These are phyloP conservation scores for Mycena vulgaris DNA, from an alignment of 768 basidiomycete species.

Conservation along the genomic window DNA sequence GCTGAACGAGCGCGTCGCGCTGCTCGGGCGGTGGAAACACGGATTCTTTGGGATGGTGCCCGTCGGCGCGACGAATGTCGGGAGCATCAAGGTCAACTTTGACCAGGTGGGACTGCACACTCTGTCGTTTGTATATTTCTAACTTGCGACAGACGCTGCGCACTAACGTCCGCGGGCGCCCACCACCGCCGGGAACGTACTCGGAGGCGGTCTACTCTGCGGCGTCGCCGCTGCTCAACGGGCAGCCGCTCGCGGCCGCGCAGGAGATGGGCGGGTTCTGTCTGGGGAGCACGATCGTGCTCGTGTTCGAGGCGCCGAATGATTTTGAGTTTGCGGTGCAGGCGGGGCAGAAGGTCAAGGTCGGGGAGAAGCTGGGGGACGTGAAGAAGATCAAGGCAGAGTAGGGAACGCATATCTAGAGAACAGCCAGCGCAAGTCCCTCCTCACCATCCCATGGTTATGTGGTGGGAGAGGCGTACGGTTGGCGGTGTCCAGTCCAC, in stretches of 20 bases:
- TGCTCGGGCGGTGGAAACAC: slow-evolving; percentile 94
- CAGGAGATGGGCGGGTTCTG: slow-evolving; percentile 99
- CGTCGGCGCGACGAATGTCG: slow-evolving; percentile 98
- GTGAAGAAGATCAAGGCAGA: slow-evolving; percentile 54
- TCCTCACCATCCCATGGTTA: too few relatives aligned
- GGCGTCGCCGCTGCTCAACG: slow-evolving; percentile 86
- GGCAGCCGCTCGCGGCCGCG: slow-evolving; percentile 89
- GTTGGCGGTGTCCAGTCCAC: too few relatives aligned
- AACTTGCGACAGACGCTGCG: slow-evolving; percentile 74
- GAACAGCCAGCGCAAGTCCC: too few relatives aligned
- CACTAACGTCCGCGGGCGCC: slow-evolving; percentile 86
- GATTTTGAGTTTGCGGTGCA: slow-evolving; percentile 84
- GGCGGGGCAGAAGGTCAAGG: slow-evolving; percentile 88
- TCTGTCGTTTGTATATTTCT: slow-evolving; percentile 13
- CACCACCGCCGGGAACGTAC: slow-evolving; percentile 88
- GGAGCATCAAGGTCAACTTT: slow-evolving; percentile 96
- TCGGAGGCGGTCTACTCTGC: slow-evolving; percentile 92
- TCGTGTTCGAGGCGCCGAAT: slow-evolving; percentile 95
- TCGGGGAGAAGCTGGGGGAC: slow-evolving; percentile 88
- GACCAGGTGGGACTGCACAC: slow-evolving; percentile 86
- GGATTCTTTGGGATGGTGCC: slow-evolving; percentile 99
- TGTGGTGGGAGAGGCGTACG: too few relatives aligned
- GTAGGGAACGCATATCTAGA: too few relatives aligned
- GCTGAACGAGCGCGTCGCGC: slow-evolving; percentile 96
- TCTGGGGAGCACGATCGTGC: slow-evolving; percentile 94